Base-by-base conservation (phyloP, 768 basidiomycete species). In the Collybia sordida region DNA sequence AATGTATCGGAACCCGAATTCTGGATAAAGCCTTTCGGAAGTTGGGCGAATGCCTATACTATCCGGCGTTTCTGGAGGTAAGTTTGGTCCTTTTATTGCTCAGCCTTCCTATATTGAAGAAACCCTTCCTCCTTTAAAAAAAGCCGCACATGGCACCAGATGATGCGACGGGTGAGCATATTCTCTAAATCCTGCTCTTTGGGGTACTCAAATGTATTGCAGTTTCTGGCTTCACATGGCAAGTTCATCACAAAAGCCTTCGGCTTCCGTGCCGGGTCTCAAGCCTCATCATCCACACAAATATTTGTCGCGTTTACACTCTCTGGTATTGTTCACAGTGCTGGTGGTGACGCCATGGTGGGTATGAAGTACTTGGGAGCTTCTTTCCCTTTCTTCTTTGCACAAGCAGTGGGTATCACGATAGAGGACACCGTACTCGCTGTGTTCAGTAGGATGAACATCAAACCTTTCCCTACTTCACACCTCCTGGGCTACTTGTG, bases 31-130 rank as follows among this genome's bases (percentile, higher is more conserved):
- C 22, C 61, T 0, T 69, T 56, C 27, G 66, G 68, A 14, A 25
- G n/a, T 22, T 64, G 54, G 58, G 50, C 50, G 8, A 56, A 61
- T n/a, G 59, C 65, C 1, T 68, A 65, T 51, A 67, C 66, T 7
- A 40, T 70, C 8, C 57, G 67, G 27, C 59, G 56, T 18, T 55
- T 65, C 31, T 67, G 67, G 67, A 62, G 67, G 67, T 67, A 46
- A 36, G 66, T 58, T 14, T 12, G 12, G 25, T 11, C n/a, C 22
- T 21, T 17, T 31, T 45, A 17, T 49, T 12, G 40, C 31, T 27
- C 21, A 31, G 37, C 21, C 22, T 37, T 12, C 15, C 18, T n/a
- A 31, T 53, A 31, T 12, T 14, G 14, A 31, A 7, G 11, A 5
- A 14, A 31, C 4, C 31, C 21, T 25, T 28, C 8, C 2, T 7